Conservation (phyloP, 148 eudicot genomes). For the Camellia japonica region DNA sequence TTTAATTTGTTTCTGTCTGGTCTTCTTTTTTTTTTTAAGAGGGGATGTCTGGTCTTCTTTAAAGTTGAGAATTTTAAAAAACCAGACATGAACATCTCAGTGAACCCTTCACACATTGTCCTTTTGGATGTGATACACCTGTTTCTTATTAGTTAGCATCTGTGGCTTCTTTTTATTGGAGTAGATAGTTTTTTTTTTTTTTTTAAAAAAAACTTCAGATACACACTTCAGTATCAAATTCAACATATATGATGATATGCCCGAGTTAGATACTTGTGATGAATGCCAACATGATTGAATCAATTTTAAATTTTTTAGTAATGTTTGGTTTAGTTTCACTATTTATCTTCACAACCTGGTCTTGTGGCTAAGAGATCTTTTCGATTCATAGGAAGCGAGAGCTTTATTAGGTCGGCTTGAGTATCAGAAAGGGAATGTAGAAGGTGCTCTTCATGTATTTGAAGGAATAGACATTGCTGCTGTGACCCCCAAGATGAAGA, state of each 20-base stretch:
- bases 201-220: not conserved
- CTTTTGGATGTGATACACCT: not conserved
- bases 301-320: not conserved
- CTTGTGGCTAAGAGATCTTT: slow-evolving; percentile 3
- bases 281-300: not conserved
- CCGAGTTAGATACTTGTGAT: not conserved
- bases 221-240: not conserved
- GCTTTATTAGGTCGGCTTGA: slow-evolving; percentile 87
- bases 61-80: no score
- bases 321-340: not conserved
- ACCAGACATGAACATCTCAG: not conserved
- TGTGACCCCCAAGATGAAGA: slow-evolving; percentile 58
- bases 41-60: no score
- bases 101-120: not conserved
- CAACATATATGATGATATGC: not conserved
- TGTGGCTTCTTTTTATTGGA: slow-evolving; percentile 4
- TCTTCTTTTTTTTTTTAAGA: no score
- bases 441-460: slow-evolving; percentile 77
- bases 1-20: no score
- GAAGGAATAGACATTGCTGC: slow-evolving; percentile 83
- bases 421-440: slow-evolving; percentile 87
- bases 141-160: not conserved
- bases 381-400: slow-evolving; percentile 66
- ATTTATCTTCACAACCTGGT: not conserved
- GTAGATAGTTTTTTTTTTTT: not conserved